Conservation (phyloP, 805 yeast species). For the Blastobotrys attinorum region DNA sequence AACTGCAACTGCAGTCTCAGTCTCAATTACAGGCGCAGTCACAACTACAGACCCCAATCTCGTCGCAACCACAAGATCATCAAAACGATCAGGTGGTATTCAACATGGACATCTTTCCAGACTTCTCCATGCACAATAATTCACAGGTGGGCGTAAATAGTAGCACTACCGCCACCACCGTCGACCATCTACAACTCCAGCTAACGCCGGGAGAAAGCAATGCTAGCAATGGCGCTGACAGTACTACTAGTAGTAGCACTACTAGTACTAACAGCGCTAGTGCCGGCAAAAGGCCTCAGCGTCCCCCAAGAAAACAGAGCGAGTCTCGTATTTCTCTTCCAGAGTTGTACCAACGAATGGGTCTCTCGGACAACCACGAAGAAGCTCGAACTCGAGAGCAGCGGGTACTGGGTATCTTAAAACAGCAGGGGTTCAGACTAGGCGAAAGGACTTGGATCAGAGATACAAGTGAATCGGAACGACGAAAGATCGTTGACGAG, state of each 20-base stretch:
- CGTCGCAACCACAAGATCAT: no score
- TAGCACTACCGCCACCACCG: no score
- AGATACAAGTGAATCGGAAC: constrained; percentile 52
- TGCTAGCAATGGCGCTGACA: not conserved
- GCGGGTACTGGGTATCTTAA: constrained; percentile 29
- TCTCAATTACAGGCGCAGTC: no score
- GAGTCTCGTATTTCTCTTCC: constrained; percentile 32
- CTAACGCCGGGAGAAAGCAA: not conserved
- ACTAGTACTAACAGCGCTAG: not conserved
- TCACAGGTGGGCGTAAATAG: no score
- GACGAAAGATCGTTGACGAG: constrained; percentile 41
- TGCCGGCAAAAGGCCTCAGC: not conserved
- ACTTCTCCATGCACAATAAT: not conserved
- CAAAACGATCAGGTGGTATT: not conserved
- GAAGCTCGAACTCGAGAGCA: constrained; percentile 33
- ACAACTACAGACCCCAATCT: no score
- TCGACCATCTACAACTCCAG: not conserved
- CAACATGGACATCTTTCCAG: not conserved
- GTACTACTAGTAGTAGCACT: not conserved
- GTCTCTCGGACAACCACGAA: constrained; percentile 29
- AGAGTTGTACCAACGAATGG: constrained; percentile 32
- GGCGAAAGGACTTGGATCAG: constrained; percentile 82
- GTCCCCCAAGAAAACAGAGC: constrained; percentile 21
- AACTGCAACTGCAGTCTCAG: no score
- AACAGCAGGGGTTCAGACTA: constrained; percentile 56